Conservation (phyloP, 2,329 filamentous ascomycete genomes). For the Clarireedia monteithiana region DNA sequence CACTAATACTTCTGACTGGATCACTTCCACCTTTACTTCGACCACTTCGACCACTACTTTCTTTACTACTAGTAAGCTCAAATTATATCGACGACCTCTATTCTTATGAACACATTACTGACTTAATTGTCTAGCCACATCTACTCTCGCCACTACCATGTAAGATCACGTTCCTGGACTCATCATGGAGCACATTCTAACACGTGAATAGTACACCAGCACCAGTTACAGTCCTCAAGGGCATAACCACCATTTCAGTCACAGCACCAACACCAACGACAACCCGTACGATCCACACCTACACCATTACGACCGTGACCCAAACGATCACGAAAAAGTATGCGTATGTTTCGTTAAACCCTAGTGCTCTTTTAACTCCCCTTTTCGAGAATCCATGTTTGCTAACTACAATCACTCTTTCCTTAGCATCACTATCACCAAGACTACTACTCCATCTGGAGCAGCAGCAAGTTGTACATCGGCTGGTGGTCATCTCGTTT, state of each 20-base stretch:
- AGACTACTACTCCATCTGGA: conserved; percentile 2
- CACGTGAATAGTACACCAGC: neutral
- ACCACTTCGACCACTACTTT: conserved; percentile 4
- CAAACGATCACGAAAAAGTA: conserved; percentile 1
- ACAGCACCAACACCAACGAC: conserved; percentile 4
- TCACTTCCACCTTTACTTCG: conserved; percentile 1
- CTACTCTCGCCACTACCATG: neutral
- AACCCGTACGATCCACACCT: neutral
- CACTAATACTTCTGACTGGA: conserved; percentile 3
- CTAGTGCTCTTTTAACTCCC: neutral
- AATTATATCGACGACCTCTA: neutral
- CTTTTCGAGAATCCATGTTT: neutral
- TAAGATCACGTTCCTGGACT: neutral
- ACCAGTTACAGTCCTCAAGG: neutral
- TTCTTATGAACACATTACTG: neutral
- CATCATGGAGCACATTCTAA: neutral
- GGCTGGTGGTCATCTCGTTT: neutral
- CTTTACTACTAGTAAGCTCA: conserved; percentile 2
- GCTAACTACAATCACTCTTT: neutral
- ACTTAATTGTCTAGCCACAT: neutral
- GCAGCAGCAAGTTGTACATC: neutral
- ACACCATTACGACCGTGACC: neutral
- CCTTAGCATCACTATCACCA: conserved; percentile 4
- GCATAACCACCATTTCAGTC: neutral
- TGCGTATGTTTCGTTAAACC: neutral